Base-by-base conservation (phyloP, 768 basidiomycete genomes). In the Psilocybe cyanescens region DNA sequence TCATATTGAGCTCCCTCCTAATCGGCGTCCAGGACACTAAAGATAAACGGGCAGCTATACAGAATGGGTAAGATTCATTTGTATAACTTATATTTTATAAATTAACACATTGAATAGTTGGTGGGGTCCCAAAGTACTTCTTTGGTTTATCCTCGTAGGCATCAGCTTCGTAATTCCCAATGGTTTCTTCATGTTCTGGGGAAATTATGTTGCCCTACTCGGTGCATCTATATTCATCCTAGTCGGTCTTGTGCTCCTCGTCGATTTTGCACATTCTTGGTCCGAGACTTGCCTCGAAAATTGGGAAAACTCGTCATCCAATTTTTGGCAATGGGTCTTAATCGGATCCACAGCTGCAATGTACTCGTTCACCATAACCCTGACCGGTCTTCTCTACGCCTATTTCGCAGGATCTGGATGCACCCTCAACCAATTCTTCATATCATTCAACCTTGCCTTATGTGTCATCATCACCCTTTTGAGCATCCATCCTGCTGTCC, bases 201-300 rank as follows among this genome's bases (percentile, higher is more conserved):
- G 95, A 35, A 95, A 96, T 67, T 97, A 97, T 70, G 76, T 94
- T 62, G 85, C 96, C 24, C 84, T 97, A 46, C 87, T 98, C 58
- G 97, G 97, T 39, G 94, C 97, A 0, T 94, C 91, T 5, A 73
- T 95, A 62, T 99, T 99, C 80, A 98, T 99, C 72, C 88, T 99
- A 35, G 90, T 99, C 65, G 97, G 97, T 50, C 89, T 99, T 30
- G 94, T 99, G 59, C 89, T 99, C 47, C 88, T 99, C 59, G 91
- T 99, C 75, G 97, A 99, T 79, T 99, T 99, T 70, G 97, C 97
- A 2, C 97, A 99, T 72, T 91, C 94, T 4, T 99, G 96, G 96
- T 94, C 95, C 14, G 97, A 99, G 76, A 96, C 88, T 5, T 99
- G 97, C 73, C 84, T 98, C 55, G 90, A 97, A 65, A 94, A 95